Evolutionary conservation across 441 rosid species (phyloP).

Genomic region (Raphanus hybrid): DNA sequence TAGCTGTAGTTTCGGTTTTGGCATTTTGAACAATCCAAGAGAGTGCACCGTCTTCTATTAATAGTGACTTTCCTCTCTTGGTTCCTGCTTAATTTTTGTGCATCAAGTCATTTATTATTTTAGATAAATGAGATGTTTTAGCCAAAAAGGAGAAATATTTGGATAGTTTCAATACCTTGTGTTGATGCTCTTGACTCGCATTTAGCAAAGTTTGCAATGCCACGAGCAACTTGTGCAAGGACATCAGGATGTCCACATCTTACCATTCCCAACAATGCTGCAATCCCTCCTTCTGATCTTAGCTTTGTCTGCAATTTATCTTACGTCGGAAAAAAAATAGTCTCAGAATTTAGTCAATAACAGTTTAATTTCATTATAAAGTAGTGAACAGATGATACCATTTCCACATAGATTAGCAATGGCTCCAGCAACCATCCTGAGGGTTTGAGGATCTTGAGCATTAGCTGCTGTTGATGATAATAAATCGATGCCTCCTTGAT

Average conservation of each 20-base stretch:
- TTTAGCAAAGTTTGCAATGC: conserved; percentile 97
- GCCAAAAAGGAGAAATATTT: too few species aligned
- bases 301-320: conserved; percentile 87
- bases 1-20: conserved; percentile 81
- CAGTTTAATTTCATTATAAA: background rate
- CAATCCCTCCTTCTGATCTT: conserved; percentile 95
- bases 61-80: conserved; percentile 80
- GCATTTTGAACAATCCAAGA: conserved; percentile 97
- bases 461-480: conserved; percentile 76
- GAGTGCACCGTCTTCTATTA: conserved; percentile 95
- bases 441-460: conserved; percentile 97
- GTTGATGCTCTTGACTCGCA: conserved; percentile 64
- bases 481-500: conserved; percentile 85
- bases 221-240: conserved; percentile 99
- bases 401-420: conserved; percentile 99
- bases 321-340: conserved; percentile 32
- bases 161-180: too few species aligned
- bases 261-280: conserved; percentile 97
- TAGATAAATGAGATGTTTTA: too few species aligned
- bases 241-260: conserved; percentile 92
- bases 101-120: too few species aligned
- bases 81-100: conserved; percentile 54
- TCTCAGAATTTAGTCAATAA: background rate
- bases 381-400: conserved; percentile 53
- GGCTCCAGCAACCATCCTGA: conserved; percentile 99